Percentiles rank a stretch among this genome's conserved stretches.
Evolutionary conservation across 495 filamentous ascomycete species (phyloP).

Genomic region (Bombardia bombarda): DNA sequence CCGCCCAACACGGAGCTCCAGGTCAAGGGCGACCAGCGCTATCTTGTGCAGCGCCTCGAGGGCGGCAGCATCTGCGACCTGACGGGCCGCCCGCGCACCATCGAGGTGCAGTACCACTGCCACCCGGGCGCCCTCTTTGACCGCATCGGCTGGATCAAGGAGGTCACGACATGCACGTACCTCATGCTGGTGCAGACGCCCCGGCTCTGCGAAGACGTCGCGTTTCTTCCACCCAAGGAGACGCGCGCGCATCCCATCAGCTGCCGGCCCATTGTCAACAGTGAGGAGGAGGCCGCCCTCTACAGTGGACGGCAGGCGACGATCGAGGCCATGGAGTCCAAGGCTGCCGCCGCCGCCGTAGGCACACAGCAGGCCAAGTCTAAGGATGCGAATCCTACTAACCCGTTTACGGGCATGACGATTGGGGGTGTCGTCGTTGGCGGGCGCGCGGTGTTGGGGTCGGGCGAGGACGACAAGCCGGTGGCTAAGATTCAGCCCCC

Average conservation of each 20-base stretch:
- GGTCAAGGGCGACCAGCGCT: slow-evolving; percentile 74
- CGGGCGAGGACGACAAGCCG: slow-evolving; percentile 29
- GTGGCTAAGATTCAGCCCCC: slow-evolving; percentile 24
- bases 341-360: slow-evolving; percentile 35
- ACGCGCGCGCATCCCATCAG: slow-evolving; percentile 69
- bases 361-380: slow-evolving; percentile 28
- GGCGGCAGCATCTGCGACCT: slow-evolving; percentile 89
- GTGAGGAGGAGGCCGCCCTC: slow-evolving; percentile 43
- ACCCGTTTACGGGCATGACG: slow-evolving; percentile 20
- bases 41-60: slow-evolving; percentile 79
- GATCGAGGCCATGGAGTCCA: slow-evolving; percentile 43
- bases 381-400: slow-evolving; percentile 2
- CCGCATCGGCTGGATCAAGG: slow-evolving; percentile 91
- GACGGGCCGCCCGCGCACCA: slow-evolving; percentile 72
- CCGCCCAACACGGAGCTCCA: slow-evolving; percentile 59
- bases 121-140: slow-evolving; percentile 66
- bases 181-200: slow-evolving; percentile 93
- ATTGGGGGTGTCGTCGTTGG: slow-evolving; percentile 48
- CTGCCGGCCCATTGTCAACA: slow-evolving; percentile 61
- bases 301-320: slow-evolving; percentile 52
- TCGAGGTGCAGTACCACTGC: slow-evolving; percentile 93
- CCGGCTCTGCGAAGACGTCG: slow-evolving; percentile 83
- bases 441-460: slow-evolving; percentile 40
- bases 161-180: slow-evolving; percentile 87
- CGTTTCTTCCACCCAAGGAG: slow-evolving; percentile 80